phyloP scores from a whole-genome alignment of 805 yeast genomes.

The Candida mattraensis region DNA sequence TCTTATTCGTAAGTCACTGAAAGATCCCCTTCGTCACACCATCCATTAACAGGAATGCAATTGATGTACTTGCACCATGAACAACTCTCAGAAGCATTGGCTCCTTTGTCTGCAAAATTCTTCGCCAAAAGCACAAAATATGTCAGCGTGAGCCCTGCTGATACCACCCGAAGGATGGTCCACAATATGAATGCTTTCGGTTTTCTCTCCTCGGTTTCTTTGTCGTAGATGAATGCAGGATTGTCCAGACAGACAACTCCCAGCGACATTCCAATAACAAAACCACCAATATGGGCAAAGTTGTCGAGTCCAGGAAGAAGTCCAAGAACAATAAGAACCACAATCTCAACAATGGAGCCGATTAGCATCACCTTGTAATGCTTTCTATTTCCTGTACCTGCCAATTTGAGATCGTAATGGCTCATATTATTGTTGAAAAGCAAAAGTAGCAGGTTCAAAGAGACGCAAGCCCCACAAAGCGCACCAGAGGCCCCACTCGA shows the following conservation, averaged over 20 bases:
- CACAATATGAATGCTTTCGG: conserved; percentile 48
- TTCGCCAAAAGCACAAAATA: conserved; percentile 50
- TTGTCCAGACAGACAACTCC: conserved; percentile 53
- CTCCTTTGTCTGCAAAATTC: conserved; percentile 50
- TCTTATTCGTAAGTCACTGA: conserved; percentile 5
- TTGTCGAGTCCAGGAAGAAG: conserved; percentile 73
- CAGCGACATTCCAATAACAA: conserved; percentile 55
- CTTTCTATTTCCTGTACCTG: conserved; percentile 28
- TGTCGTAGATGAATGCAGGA: conserved; percentile 45
- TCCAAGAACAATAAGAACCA: conserved; percentile 61
- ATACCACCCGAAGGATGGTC: conserved; percentile 47
- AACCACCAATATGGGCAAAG: conserved; percentile 75
- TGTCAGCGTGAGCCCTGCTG: conserved; percentile 45
- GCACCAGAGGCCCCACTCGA: conserved; percentile 74
- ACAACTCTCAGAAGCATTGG: conserved; percentile 44
- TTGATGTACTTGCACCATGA: conserved; percentile 73
- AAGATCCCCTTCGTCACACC: conserved; percentile 49
- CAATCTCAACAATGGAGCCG: conserved; percentile 54
- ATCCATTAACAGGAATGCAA: conserved; percentile 67
- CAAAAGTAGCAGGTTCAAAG: conserved; percentile 56
- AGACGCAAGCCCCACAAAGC: conserved; percentile 61
- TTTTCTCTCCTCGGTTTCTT: conserved; percentile 27
- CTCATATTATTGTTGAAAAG: conserved; percentile 46
- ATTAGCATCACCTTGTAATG: conserved; percentile 46
- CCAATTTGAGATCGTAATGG: conserved; percentile 39